Percentiles rank a stretch among this genome's conserved stretches.
Conservation (phyloP, 768 basidiomycete species). For the Boletus reticuloceps region DNA sequence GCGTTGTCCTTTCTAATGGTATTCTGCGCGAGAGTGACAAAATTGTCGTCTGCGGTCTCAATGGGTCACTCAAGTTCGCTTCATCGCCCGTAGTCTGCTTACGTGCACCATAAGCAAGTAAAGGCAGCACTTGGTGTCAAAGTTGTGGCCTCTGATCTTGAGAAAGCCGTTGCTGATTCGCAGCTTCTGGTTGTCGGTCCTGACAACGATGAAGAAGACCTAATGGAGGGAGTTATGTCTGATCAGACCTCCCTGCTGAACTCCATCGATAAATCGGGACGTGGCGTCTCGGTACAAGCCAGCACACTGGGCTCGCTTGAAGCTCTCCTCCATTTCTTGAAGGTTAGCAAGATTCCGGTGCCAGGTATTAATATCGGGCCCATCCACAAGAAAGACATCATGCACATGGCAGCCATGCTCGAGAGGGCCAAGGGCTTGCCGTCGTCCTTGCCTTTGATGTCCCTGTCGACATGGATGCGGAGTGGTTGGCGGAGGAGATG, state of each 20-base stretch:
- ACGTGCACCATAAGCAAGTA: constrained; percentile 96
- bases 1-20: constrained; percentile 95
- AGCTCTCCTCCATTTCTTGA: constrained; percentile 93
- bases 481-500: no score
- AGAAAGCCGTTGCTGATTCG: constrained; percentile 97
- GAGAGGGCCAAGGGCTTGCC: no score
- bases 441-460: no score
- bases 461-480: no score
- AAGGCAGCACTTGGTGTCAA: constrained; percentile 98
- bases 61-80: constrained; percentile 89
- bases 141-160: constrained; percentile 90
- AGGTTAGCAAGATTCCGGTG: constrained; percentile 93
- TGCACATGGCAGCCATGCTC: no score
- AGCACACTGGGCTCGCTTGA: constrained; percentile 97
- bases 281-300: constrained; percentile 96
- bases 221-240: constrained; percentile 95
- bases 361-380: constrained; percentile 96
- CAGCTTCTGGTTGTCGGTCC: constrained; percentile 89
- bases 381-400: no score
- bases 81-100: constrained; percentile 63
- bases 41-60: constrained; percentile 95
- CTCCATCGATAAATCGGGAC: constrained; percentile 93
- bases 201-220: constrained; percentile 94
- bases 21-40: constrained; percentile 87
- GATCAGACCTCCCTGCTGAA: constrained; percentile 86